A percentile compares a stretch with the other conserved stretches of the same genome.
These are phyloP conservation scores for Chrysochromulina tobinii DNA, from an alignment of 78 protist species.

Conservation along the genomic window DNA sequence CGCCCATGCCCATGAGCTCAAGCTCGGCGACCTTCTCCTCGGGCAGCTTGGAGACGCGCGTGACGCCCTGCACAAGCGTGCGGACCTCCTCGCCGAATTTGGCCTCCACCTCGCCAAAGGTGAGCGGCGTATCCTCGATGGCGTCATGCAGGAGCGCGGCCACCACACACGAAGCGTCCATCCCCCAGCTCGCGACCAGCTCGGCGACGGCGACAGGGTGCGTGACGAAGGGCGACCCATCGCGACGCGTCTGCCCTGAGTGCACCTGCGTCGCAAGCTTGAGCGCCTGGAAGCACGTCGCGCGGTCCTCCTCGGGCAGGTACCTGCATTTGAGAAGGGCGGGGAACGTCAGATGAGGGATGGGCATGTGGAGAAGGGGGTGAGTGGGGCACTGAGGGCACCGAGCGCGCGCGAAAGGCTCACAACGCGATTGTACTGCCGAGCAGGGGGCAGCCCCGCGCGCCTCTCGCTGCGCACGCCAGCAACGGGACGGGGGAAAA, in stretches of 20 bases:
- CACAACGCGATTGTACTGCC: no score
- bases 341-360: no score
- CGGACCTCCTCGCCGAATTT: not conserved
- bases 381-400: no score
- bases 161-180: not conserved
- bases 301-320: no score
- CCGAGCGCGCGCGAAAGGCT: no score
- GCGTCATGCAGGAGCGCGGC: constrained; percentile 29
- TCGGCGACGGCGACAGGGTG: constrained; percentile 32
- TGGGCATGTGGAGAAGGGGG: no score
- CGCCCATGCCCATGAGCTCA: not conserved
- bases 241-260: not conserved
- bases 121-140: constrained; percentile 3
- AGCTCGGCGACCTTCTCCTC: not conserved
- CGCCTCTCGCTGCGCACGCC: no score
- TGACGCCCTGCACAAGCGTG: constrained; percentile 29
- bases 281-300: no score
- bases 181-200: not conserved
- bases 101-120: not conserved
- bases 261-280: not conserved
- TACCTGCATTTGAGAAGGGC: no score
- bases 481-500: no score
- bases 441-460: no score
- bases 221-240: constrained; percentile 16
- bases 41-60: constrained; percentile 13